Evolutionary conservation across 192 early-diverging fungal species (phyloP).

Genomic region (Dissophora globulifera): DNA sequence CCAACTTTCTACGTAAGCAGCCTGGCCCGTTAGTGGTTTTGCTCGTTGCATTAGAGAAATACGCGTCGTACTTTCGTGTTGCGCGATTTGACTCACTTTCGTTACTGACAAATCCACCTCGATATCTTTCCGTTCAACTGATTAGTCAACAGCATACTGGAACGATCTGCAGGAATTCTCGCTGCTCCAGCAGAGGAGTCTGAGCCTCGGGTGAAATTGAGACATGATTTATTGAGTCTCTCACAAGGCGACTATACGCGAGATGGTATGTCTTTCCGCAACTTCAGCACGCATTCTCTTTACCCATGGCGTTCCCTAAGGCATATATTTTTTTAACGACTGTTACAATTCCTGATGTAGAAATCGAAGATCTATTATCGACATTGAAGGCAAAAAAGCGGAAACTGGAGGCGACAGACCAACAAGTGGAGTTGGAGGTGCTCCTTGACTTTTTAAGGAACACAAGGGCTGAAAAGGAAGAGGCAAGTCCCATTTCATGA

Average conservation of each 20-base stretch:
- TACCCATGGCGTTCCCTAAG: too few relatives aligned
- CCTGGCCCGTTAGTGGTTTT: too few relatives aligned
- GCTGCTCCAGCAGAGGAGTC: constrained; percentile 2
- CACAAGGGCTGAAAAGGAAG: constrained; percentile 66
- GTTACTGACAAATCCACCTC: constrained; percentile 16
- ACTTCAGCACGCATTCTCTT: too few relatives aligned
- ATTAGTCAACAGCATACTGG: constrained; percentile 57
- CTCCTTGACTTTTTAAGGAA: constrained; percentile 73
- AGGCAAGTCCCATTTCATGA: constrained; percentile 50
- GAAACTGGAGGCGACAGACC: constrained; percentile 63
- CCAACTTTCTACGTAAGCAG: constrained; percentile 79
- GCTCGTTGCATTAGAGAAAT: too few relatives aligned
- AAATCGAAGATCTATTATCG: constrained; percentile 71
- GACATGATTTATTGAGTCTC: constrained; percentile 34
- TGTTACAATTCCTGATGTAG: too few relatives aligned
- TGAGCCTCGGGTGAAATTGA: constrained; percentile 10
- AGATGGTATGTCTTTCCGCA: constrained; percentile 16
- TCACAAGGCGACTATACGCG: constrained; percentile 32
- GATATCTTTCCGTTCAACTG: constrained; percentile 3
- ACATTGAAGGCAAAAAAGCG: constrained; percentile 72
- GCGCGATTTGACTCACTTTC: too few relatives aligned
- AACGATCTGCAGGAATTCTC: constrained; percentile 27
- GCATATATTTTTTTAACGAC: too few relatives aligned
- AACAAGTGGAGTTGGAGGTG: constrained; percentile 66
- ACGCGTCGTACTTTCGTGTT: too few relatives aligned